Evolutionary conservation across 163 green algal genomes (phyloP).

Genomic region (Scenedesmus sp.): DNA sequence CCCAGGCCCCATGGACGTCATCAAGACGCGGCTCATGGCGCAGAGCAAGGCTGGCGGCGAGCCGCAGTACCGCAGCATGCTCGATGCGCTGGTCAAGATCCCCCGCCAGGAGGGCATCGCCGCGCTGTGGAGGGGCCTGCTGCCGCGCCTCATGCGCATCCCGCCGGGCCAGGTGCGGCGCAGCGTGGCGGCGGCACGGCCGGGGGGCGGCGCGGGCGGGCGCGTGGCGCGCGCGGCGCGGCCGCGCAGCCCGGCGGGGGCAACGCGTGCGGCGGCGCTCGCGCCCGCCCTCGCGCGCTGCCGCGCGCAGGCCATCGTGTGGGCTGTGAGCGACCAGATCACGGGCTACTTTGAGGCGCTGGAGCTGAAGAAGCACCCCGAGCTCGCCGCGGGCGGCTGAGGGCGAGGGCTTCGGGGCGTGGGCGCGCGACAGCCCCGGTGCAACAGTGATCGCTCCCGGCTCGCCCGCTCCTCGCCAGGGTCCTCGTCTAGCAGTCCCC

Average conservation of each 20-base stretch:
- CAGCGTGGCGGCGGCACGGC: background rate
- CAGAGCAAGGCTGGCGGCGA: constrained; percentile 66
- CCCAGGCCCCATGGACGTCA: constrained; percentile 91
- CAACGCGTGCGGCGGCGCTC: background rate
- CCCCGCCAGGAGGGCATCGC: constrained; percentile 82
- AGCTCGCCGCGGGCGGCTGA: no score
- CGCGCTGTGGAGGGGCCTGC: constrained; percentile 84
- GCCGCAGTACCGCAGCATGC: constrained; percentile 75
- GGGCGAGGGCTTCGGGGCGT: no score
- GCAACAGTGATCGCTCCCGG: no score
- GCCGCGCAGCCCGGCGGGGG: background rate
- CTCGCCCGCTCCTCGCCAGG: no score
- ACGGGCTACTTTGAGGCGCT: constrained; percentile 64
- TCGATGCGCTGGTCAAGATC: constrained; percentile 84
- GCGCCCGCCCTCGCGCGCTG: background rate
- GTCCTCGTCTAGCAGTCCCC: no score
- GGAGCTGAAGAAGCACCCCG: constrained; percentile 8
- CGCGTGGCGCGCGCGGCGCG: no score
- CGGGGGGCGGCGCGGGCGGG: no score
- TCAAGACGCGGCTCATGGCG: constrained; percentile 93
- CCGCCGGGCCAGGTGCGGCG: constrained; percentile 80
- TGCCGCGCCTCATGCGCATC: constrained; percentile 92
- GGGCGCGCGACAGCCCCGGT: no score
- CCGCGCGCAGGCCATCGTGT: constrained; percentile 85
- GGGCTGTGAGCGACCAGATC: constrained; percentile 91